These are phyloP conservation scores for Cornus suecica DNA, from an alignment of 148 eudicot genomes.

Conservation along the genomic window DNA sequence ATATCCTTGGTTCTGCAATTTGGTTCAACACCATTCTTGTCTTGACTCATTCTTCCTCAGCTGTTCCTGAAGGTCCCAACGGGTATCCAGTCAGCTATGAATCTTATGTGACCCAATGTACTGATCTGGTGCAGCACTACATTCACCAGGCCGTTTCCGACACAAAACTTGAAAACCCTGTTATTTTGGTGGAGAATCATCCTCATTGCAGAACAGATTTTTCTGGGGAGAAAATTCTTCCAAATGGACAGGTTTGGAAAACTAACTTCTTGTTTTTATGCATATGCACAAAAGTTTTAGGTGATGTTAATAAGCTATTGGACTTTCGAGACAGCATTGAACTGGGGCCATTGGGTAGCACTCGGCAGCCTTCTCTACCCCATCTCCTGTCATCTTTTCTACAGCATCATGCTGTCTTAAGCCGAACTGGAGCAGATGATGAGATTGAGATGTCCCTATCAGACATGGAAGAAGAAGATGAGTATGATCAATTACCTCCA, in stretches of 20 bases:
- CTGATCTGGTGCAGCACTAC: conserved; percentile 62
- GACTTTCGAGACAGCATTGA: conserved; percentile 65
- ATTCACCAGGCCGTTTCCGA: conserved; percentile 77
- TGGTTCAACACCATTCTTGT: conserved; percentile 95
- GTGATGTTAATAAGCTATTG: conserved; percentile 72
- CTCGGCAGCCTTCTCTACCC: conserved; percentile 75
- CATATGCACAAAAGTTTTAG: conserved; percentile 75
- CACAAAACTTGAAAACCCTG: conserved; percentile 80
- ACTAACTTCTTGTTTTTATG: conserved; percentile 71
- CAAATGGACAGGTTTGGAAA: conserved; percentile 89
- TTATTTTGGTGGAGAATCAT: conserved; percentile 86
- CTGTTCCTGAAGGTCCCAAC: conserved; percentile 75
- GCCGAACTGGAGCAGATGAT: conserved; percentile 37
- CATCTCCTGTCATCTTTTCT: conserved; percentile 88
- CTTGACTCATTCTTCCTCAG: conserved; percentile 80
- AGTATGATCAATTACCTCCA: conserved; percentile 86
- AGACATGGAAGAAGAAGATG: conserved; percentile 68
- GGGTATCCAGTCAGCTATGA: conserved; percentile 78
- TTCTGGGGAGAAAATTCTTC: conserved; percentile 82
- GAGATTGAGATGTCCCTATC: conserved; percentile 34
- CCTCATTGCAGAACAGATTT: conserved; percentile 57
- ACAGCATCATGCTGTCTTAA: conserved; percentile 44
- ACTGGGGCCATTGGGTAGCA: conserved; percentile 51
- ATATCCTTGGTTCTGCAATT: conserved; percentile 78
- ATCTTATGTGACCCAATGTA: conserved; percentile 64